Evolutionary conservation across 179 eudicot species (phyloP).

Genomic region (Silene vulgaris): DNA sequence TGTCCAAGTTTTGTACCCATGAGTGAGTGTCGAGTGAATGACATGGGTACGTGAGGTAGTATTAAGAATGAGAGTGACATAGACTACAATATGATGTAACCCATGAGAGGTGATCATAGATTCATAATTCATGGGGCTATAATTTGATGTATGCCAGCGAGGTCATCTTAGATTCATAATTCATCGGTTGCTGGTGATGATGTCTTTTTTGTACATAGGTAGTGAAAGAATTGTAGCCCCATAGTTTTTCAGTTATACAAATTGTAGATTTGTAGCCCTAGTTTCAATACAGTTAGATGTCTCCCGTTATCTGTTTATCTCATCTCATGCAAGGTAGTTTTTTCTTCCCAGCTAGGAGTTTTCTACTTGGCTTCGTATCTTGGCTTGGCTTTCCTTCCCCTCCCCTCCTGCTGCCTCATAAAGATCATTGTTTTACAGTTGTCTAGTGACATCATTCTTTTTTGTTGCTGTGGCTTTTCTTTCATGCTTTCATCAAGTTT

Average conservation of each 20-base stretch:
- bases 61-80: too few species aligned
- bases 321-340: constrained; percentile 1
- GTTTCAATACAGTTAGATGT: neutral
- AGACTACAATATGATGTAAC: too few species aligned
- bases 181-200: neutral
- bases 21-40: neutral
- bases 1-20: neutral
- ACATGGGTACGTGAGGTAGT: too few species aligned
- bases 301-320: neutral
- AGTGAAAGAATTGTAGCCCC: neutral
- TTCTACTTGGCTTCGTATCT: neutral
- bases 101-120: too few species aligned
- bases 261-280: too few species aligned
- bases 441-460: neutral
- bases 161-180: neutral
- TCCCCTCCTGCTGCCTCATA: neutral
- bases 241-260: too few species aligned
- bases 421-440: neutral
- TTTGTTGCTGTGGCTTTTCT: neutral
- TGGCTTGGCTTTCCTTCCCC: neutral
- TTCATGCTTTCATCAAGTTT: neutral
- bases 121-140: neutral
- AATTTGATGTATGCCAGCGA: neutral
- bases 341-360: neutral
- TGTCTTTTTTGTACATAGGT: neutral